Percentiles rank a stretch among this genome's conserved stretches.
Conservation (phyloP, 2,329 filamentous ascomycete genomes). For the Monilinia vaccinii-corymbosi region DNA sequence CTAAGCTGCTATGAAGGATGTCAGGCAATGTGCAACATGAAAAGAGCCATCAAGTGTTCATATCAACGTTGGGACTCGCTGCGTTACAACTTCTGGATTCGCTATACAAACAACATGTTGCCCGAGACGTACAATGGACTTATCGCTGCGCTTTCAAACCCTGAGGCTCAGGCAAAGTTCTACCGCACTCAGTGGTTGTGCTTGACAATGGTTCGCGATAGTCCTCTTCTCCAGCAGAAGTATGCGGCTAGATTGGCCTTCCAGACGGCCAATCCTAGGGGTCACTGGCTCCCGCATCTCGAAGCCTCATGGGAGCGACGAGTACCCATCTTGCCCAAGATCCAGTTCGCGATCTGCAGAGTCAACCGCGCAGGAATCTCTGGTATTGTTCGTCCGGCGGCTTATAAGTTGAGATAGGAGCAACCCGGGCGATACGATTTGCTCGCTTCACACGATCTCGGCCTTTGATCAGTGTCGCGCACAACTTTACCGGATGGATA, state of each 20-base stretch:
- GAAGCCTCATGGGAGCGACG: not conserved
- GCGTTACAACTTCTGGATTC: not conserved
- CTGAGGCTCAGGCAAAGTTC: not conserved
- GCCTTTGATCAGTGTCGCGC: too few species aligned
- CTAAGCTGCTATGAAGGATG: not conserved
- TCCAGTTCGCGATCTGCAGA: not conserved
- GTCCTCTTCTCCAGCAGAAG: not conserved
- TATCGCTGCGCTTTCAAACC: not conserved
- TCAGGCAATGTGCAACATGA: not conserved
- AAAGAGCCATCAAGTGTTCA: not conserved
- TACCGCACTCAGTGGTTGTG: not conserved
- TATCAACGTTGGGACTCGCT: not conserved
- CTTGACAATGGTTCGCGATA: not conserved
- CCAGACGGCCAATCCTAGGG: not conserved
- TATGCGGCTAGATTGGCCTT: not conserved
- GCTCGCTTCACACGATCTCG: too few species aligned
- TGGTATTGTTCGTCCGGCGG: not conserved
- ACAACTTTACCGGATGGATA: too few species aligned
- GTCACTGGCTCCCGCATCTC: not conserved
- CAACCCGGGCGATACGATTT: not conserved
- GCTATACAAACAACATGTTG: not conserved
- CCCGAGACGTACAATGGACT: not conserved
- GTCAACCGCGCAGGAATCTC: not conserved
- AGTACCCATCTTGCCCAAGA: not conserved
- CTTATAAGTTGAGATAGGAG: not conserved